Evolutionary conservation across 306 rosid species (phyloP).

Genomic region (Carpinus fangiana): DNA sequence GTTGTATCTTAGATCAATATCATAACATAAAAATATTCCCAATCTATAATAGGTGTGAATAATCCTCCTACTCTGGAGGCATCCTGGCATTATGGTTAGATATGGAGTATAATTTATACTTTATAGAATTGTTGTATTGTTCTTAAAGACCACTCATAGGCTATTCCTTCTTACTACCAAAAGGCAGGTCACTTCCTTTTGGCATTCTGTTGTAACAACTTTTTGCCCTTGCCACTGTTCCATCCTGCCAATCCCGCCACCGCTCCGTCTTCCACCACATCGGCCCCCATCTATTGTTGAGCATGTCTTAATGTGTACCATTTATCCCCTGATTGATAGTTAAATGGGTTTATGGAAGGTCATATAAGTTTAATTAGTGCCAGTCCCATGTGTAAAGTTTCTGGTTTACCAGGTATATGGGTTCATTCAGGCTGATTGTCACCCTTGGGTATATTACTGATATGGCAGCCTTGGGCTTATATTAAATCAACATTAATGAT

Average conservation of each 20-base stretch:
- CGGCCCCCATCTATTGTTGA: neutral
- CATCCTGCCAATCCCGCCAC: neutral
- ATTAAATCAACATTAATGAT: neutral
- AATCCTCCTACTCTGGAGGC: neutral
- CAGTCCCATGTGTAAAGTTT: neutral
- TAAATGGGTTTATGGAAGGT: neutral
- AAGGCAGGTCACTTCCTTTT: neutral
- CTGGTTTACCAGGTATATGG: neutral
- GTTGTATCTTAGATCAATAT: neutral
- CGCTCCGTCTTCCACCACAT: neutral
- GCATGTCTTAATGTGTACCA: neutral
- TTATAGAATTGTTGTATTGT: neutral
- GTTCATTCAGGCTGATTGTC: neutral
- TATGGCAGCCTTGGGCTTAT: neutral
- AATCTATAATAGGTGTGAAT: neutral
- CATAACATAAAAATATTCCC: neutral
- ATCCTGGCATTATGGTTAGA: too few species aligned
- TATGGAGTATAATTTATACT: neutral
- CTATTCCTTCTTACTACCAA: neutral
- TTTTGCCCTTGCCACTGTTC: neutral
- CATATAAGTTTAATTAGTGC: neutral
- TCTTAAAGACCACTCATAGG: neutral
- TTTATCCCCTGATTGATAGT: neutral
- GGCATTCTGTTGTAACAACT: neutral
- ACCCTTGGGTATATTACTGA: neutral